A percentile compares a stretch with the other conserved stretches of the same genome.
Evolutionary conservation across 139 green algal genomes (phyloP).

Genomic region (Pseudopediastrum boryanum): DNA sequence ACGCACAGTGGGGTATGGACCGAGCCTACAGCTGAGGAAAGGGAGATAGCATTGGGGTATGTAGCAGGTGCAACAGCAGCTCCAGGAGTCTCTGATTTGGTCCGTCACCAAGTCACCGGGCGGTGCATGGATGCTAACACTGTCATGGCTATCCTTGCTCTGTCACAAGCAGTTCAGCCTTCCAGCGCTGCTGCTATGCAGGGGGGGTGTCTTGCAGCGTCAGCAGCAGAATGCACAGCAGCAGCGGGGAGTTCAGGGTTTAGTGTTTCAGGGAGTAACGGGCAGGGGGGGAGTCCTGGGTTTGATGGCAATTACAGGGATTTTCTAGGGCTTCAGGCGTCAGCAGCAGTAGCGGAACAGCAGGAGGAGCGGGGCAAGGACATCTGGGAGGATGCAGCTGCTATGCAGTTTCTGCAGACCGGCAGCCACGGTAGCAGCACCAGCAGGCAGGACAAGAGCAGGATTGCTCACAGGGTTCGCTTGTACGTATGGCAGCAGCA

Average conservation of each 20-base stretch:
- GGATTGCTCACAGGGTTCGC: not conserved
- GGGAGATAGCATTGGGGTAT: too few relatives aligned
- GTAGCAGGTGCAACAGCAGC: too few relatives aligned
- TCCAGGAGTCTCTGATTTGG: too few relatives aligned
- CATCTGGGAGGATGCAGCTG: conserved; percentile 2
- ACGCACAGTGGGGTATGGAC: too few relatives aligned
- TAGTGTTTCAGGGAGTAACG: too few relatives aligned
- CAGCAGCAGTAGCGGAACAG: not conserved
- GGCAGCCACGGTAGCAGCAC: not conserved
- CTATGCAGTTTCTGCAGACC: not conserved
- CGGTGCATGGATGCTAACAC: conserved; percentile 13
- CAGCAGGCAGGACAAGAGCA: not conserved
- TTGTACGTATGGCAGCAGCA: not conserved
- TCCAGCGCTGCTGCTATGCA: too few relatives aligned
- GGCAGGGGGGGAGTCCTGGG: not conserved
- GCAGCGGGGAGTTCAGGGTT: too few relatives aligned
- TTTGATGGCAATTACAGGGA: not conserved
- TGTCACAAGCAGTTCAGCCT: too few relatives aligned
- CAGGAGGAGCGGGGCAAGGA: not conserved
- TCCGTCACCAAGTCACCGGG: too few relatives aligned
- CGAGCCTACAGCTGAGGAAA: too few relatives aligned
- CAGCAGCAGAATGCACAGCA: not conserved
- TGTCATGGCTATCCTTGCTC: not conserved
- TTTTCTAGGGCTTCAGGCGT: not conserved
- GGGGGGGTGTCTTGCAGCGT: not conserved